Percentiles rank a stretch among this genome's conserved stretches.
Evolutionary conservation across 257 asterid species (phyloP).

Genomic region (Jacaranda mimosifolia): DNA sequence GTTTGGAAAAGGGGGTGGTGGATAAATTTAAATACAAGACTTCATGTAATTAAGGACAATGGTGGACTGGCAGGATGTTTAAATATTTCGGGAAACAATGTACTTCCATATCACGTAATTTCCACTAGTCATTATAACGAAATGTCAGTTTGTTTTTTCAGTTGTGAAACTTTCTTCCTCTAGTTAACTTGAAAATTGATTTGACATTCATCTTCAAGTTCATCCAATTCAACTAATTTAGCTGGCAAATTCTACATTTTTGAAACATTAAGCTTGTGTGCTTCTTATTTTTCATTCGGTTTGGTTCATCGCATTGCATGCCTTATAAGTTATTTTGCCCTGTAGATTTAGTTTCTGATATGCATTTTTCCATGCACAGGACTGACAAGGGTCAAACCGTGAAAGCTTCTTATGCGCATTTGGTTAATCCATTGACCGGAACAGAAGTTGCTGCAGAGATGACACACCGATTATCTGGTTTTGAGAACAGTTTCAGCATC

Average conservation of each 20-base stretch:
- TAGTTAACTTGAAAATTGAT: background rate
- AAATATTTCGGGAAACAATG: too few species aligned
- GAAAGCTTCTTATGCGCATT: slow-evolving; percentile 80
- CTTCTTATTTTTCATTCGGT: background rate
- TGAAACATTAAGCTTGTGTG: background rate
- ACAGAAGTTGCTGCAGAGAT: slow-evolving; percentile 87
- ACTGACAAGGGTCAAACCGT: slow-evolving; percentile 81
- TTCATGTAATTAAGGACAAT: too few species aligned
- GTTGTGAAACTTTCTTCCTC: background rate
- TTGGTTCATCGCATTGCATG: too few species aligned
- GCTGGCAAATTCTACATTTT: background rate
- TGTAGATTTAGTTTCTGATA: slow-evolving; percentile 26
- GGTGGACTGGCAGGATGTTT: too few species aligned
- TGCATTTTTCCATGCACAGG: slow-evolving; percentile 43
- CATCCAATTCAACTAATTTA: background rate
- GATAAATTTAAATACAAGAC: too few species aligned
- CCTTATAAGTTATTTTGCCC: too few species aligned
- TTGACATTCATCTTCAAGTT: background rate
- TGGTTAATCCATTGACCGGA: slow-evolving; percentile 59
- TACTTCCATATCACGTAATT: too few species aligned
- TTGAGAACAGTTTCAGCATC: slow-evolving; percentile 72
- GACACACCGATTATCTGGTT: slow-evolving; percentile 68
- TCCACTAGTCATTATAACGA: background rate
- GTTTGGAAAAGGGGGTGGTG: too few species aligned
- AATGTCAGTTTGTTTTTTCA: too few species aligned